Base-by-base conservation (phyloP, 495 filamentous ascomycete genomes). In the Polyplosphaeria fusca region DNA sequence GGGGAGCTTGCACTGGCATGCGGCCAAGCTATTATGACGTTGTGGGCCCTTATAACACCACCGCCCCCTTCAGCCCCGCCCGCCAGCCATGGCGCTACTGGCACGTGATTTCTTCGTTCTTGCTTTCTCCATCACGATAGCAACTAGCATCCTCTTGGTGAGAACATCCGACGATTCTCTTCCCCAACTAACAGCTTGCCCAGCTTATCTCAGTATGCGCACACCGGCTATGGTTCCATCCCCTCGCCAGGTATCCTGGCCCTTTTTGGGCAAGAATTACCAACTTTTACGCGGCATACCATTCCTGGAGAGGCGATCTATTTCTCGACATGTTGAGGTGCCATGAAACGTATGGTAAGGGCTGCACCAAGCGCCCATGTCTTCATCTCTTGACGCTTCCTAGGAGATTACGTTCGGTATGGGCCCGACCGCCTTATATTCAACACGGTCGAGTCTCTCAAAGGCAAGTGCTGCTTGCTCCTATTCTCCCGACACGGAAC, bases 401-500 rank as follows among this genome's bases (percentile, higher is more conserved):
- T 20, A 54, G 51, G 47, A 3, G 32, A 39, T n/a, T 22, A 32
- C 30, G n/a, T 51, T 24, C 52, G 66, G 4, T 60, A 56, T 47
- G 64, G 54, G 9, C 58, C 66, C 14, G 57, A 68, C 38, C 55
- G 52, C 1, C 46, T 68, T 1, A 47, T 53, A 14, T 59, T 66
- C 55, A 53, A 52, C 51, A 32, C 47, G 25, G 16, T 20, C 18
- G 23, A 35, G 40, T 41, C 35, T 18, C n/a, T 45, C 3, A 20
- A 54, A 32, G 51, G 39, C 20, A 54, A 37, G 48, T 30, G 20
- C 2, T 12, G 32, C 27, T 20, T 35, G 12, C 12, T 42, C 25
- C 3, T 45, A 41, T 32, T 37, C 7, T 7, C 30, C 30, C 18
- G 46, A 20, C 23, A 45, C n/a, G n/a, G 20, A 16, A 49, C 16